Conservation (phyloP, 208 protist genomes). For the Wallacemonas sp. region DNA sequence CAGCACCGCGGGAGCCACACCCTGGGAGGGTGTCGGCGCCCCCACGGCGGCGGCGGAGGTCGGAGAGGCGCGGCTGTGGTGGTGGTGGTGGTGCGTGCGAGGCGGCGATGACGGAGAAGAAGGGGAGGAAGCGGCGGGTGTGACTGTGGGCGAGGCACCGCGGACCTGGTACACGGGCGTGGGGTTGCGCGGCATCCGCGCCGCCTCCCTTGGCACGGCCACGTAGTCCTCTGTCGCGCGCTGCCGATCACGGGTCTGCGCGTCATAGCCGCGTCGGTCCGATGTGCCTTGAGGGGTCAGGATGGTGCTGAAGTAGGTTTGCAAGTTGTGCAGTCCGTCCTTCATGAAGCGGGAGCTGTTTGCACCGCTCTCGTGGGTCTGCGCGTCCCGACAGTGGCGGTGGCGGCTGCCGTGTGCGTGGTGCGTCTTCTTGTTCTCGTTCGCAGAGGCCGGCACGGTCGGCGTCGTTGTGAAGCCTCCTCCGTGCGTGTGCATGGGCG, state of each 20-base stretch:
- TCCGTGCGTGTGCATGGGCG: background rate
- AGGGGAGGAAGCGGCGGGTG: too few relatives aligned
- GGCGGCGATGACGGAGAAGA: too few relatives aligned
- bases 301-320: slow-evolving; percentile 26
- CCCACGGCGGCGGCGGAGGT: background rate
- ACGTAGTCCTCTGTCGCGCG: background rate
- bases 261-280: background rate
- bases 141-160: too few relatives aligned
- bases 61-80: background rate
- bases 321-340: slow-evolving; percentile 18
- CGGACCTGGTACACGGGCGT: background rate
- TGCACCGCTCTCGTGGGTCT: background rate
- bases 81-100: background rate
- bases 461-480: too few relatives aligned
- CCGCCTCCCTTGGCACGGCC: background rate
- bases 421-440: background rate
- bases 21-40: background rate
- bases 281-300: background rate
- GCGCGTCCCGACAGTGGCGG: background rate
- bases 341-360: slow-evolving; percentile 3
- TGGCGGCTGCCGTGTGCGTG: background rate
- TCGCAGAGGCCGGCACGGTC: background rate
- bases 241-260: background rate
- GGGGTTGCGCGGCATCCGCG: background rate
- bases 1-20: slow-evolving; percentile 1